Evolutionary conservation across 1,139 yeast genomes (phyloP).

Genomic region (Taphrina betulina): DNA sequence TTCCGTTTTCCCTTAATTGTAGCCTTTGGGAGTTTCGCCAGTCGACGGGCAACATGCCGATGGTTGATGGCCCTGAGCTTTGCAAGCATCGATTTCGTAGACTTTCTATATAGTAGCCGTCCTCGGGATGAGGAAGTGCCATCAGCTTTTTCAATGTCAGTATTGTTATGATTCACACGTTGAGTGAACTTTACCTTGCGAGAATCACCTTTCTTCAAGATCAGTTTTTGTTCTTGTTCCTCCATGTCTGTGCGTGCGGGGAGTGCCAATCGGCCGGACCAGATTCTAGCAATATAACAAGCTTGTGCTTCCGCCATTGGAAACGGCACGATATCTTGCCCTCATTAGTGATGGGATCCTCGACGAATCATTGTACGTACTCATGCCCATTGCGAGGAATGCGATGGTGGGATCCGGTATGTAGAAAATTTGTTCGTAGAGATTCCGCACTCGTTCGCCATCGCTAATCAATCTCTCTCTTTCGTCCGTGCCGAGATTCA

Average conservation of each 20-base stretch:
- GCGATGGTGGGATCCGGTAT: constrained; percentile 59
- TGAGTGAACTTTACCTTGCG: too few species aligned
- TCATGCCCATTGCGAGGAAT: constrained; percentile 50
- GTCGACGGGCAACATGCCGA: constrained; percentile 16
- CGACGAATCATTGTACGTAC: too few species aligned
- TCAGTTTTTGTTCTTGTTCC: constrained; percentile 42
- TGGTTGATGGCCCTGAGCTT: neutral
- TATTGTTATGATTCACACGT: too few species aligned
- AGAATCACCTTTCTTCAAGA: constrained; percentile 46
- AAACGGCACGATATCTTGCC: constrained; percentile 57
- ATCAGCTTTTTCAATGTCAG: too few species aligned
- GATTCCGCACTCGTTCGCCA: constrained; percentile 52
- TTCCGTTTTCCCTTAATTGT: neutral
- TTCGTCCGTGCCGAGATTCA: neutral
- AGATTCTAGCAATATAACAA: constrained; percentile 52
- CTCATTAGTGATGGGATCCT: neutral
- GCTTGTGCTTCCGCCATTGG: constrained; percentile 54
- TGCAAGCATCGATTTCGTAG: neutral
- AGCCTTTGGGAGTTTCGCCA: constrained; percentile 11
- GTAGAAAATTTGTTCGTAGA: constrained; percentile 57
- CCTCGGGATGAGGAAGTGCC: constrained; percentile 25
- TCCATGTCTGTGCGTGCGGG: too few species aligned
- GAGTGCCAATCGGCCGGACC: constrained; percentile 51
- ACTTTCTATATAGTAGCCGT: constrained; percentile 20
- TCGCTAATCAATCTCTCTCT: constrained; percentile 46